Evolutionary conservation across 2,329 filamentous ascomycete genomes (phyloP), one percentile per base, ranked within the genome.

Genomic region (Nannizziopsis barbatae): DNA sequence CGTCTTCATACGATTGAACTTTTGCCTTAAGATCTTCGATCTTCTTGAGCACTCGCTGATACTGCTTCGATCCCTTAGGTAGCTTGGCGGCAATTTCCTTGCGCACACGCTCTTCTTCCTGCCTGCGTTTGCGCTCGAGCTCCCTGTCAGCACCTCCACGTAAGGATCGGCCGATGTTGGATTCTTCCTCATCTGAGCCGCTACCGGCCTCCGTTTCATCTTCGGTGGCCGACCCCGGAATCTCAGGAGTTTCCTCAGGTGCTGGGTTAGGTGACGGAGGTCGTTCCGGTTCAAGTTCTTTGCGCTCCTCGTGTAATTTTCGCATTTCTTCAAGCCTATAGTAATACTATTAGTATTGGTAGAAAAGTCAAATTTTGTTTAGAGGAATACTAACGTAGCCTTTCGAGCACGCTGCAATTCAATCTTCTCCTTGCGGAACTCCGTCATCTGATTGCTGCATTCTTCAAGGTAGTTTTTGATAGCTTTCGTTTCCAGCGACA

Each of bases 341-440:
- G 9, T 39, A 9, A 20, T 18, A 31, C 50, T 47, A n/a, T 38
- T 17, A 39, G 32, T 15, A 44, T 41, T 42, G 18, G 15, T n/a
- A n/a, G 41, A 32, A 51, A 8, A 31, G 27, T 31, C 17, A 1
- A 22, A 12, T 33, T 39, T 30, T 14, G 32, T 3, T 31, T 12
- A 36, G n/a, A 45, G 27, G 10, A 27, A 9, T 43, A 72, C 75
- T 68, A 70, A 77, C 71, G 72, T 66, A 56, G 71, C 67, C 64
- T 81, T 83, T 54, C 84, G 81, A 57, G 84, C 79, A 55, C 88
- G 79, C 67, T 96, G 90, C 67, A 81, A 84, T 55, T 94, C 86
- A 52, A 95, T 95, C 70, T 95, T 95, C 62, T 93, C 85, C 66
- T 98, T 98, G 43, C 92, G 82, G 60, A 93, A 87, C 47, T 81